These are phyloP conservation scores for Cardamine resedifolia DNA, from an alignment of 345 rosid species.

Conservation along the genomic window DNA sequence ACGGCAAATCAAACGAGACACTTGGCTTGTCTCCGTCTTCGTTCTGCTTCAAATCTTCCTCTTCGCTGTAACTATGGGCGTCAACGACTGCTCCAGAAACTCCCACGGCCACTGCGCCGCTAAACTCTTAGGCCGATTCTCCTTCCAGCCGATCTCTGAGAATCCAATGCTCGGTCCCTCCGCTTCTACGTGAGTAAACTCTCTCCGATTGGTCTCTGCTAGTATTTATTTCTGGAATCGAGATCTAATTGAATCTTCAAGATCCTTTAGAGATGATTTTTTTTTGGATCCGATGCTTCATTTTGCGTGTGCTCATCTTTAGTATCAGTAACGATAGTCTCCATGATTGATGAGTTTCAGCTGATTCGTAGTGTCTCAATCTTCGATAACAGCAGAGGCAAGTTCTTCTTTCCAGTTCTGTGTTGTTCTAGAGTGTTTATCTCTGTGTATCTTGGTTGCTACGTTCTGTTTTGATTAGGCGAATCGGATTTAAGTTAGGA, in stretches of 20 bases:
- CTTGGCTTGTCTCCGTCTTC: slow-evolving; percentile 77
- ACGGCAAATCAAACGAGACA: slow-evolving; percentile 60
- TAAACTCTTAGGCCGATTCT: slow-evolving; percentile 46
- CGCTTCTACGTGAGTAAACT: slow-evolving; percentile 64
- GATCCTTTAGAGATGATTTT: neutral
- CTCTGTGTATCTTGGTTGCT: slow-evolving; percentile 16
- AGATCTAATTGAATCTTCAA: slow-evolving; percentile 6
- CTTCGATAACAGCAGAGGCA: neutral
- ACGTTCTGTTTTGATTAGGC: neutral
- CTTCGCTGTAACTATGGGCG: slow-evolving; percentile 61
- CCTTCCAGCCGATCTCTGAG: slow-evolving; percentile 80
- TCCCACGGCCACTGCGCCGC: slow-evolving; percentile 59
- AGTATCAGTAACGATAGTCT: neutral
- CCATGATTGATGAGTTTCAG: neutral
- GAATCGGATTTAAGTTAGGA: neutral
- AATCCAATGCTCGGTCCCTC: slow-evolving; percentile 89
- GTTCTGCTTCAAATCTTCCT: slow-evolving; percentile 65
- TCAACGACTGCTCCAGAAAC: slow-evolving; percentile 58
- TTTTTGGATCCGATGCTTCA: too few relatives aligned
- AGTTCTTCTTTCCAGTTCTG: neutral
- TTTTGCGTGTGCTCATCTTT: too few relatives aligned
- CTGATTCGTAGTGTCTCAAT: neutral
- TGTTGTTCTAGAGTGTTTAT: neutral
- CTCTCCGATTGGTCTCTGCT: neutral
- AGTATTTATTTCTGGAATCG: neutral